Evolutionary conservation across 164 flowering plant species (phyloP).

Genomic region (Stephania yunnanensis): DNA sequence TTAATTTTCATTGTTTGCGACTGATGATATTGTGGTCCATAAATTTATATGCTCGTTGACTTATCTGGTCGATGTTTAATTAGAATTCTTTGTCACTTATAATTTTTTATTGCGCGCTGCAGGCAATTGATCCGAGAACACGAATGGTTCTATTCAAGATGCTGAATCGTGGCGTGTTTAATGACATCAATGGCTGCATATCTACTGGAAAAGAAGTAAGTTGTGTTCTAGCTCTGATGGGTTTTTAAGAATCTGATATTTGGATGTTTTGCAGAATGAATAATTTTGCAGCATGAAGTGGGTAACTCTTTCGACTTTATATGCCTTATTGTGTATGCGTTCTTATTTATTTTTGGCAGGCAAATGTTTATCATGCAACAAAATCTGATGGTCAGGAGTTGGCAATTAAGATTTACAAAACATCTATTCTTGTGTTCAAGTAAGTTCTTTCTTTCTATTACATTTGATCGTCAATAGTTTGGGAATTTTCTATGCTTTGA

Average conservation of each 20-base stretch:
- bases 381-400: constrained; percentile 77
- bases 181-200: constrained; percentile 96
- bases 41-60: no score
- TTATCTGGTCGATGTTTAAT: no score
- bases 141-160: constrained; percentile 90
- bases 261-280: neutral
- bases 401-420: constrained; percentile 93
- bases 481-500: neutral
- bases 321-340: neutral
- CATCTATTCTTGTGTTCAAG: constrained; percentile 94
- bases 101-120: constrained; percentile 9
- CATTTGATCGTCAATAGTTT: neutral
- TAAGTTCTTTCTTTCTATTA: constrained; percentile 29
- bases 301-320: neutral
- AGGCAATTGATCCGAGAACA: constrained; percentile 98
- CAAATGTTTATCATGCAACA: constrained; percentile 98
- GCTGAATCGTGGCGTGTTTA: constrained; percentile 81
- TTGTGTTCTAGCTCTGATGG: neutral
- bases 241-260: neutral
- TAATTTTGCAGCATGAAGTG: neutral
- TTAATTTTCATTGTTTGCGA: no score
- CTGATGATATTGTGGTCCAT: no score
- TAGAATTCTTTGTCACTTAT: no score
- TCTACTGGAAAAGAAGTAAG: constrained; percentile 98
- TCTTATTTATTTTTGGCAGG: constrained; percentile 36